Evolutionary conservation across 208 protist species (phyloP), one percentile per base, ranked within the genome.

Genomic region (Leishmania lainsoni): DNA sequence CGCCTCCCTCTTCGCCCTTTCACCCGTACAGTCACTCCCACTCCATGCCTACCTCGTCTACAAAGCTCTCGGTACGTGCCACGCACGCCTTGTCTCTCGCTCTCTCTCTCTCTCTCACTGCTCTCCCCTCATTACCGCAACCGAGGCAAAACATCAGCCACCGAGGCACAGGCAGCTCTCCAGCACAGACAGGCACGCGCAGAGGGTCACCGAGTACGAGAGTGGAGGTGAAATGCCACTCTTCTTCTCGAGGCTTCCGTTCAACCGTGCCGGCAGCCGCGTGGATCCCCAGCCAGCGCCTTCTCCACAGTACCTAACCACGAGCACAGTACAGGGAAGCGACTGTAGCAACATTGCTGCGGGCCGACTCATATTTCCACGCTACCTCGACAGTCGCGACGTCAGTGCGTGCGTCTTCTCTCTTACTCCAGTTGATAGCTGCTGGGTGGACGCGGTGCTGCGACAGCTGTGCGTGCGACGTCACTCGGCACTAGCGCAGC

Each of bases 391-490:
- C 12, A 5, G 12, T n/a, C 76, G 59, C 3, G 61, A 79, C 48
- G 35, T 72, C 6, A 72, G 61, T 32, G 76, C 76, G 16, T 54
- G 52, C 45, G 76, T 79, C 35, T 79, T 72, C 45, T 54, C 48
- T 42, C 58, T 79, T 42, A n/a, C 48, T 26, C 22, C 42, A 9
- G 76, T 65, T 35, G 76, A 79, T 9, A 9, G 26, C 42, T 42
- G 48, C 63, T 79, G 76, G 76, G 17, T 79, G 48, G 76, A 69
- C 16, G 59, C 39, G 26, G 20, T 58, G 76, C 42, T 65, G 54
- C 52, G 54, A 52, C 75, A 69, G 39, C 20, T 69, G 75, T 39
- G 52, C 75, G 56, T 14, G 39, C 45, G 12, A 39, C 58, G 22
- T 32, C 29, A 59, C 71, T 26, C 32, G 22, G 49, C 16, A 3